Base-by-base conservation (phyloP, 768 basidiomycete species). In the Pisolithus albus region DNA sequence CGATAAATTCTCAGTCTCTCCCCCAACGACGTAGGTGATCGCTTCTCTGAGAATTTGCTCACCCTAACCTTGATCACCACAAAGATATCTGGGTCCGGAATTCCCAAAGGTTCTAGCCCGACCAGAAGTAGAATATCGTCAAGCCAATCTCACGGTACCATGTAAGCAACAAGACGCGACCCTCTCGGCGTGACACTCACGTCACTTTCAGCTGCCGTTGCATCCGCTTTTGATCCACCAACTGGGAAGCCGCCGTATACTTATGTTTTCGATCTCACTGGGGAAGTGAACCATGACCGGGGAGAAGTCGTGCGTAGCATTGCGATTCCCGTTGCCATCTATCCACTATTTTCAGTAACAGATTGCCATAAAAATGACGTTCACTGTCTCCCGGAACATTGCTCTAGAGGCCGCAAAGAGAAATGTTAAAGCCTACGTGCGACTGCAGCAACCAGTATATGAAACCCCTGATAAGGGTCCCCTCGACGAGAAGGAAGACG, bases 261-360 rank as follows among this genome's bases (percentile, higher is more conserved):
- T 52, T 85, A 86, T 67, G 86, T 92, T 19, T 92, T 92, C 65
- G 91, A 93, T 71, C 80, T 85, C 58, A 86, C 87, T 3, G 91
- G 91, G 40, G 90, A 92, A 66, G 72, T 88, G 51, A 78, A 79
- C 50, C 77, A 78, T 59, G 88, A 90, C 67, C 79, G 88, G 44
- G 78, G 80, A 28, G 88, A 90, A 65, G 72, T 82, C 75, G 88
- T 87, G 64, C 49, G 79, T 68, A 15, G 47, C 11, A 28, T 46
- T 43, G 30, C 16, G 18, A 43, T 37, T 21, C 42, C 23, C 39
- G 39, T 26, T 44, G 46, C 30, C 37, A 23, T 19, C 48, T 18
- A 32, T 52, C 34, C 26, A 61, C 58, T 28, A 21, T 50, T 42
- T 47, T 42, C n/a, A 44, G 6, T 49, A 38, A 39, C 56, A 92